Evolutionary conservation across 345 rosid genomes (phyloP).

Genomic region (Combretum micranthum): DNA sequence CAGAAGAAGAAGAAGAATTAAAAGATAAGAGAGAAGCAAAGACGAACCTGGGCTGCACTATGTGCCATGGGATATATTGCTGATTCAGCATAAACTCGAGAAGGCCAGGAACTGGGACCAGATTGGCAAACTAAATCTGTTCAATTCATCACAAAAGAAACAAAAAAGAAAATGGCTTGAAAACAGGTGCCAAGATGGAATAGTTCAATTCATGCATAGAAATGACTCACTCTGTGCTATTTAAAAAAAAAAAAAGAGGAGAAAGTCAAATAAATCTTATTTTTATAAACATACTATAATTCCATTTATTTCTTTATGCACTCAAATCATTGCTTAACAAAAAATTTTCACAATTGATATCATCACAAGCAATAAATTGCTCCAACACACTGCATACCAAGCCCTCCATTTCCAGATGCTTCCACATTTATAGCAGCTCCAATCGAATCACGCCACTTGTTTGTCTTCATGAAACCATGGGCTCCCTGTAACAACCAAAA

Average conservation of each 20-base stretch:
- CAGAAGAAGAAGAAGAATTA: too few relatives aligned
- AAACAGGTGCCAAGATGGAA: slow-evolving; percentile 1
- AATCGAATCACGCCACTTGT: slow-evolving; percentile 75
- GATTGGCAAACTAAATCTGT: slow-evolving; percentile 98
- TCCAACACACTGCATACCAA: slow-evolving; percentile 34
- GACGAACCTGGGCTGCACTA: slow-evolving; percentile 92
- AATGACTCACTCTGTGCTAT: not conserved
- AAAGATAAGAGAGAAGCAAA: slow-evolving; percentile 5
- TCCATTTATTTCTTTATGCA: too few relatives aligned
- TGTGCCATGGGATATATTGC: slow-evolving; percentile 90
- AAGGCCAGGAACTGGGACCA: slow-evolving; percentile 96
- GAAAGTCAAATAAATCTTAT: slow-evolving; percentile 1
- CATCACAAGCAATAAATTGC: too few relatives aligned
- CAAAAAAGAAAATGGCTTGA: not conserved
- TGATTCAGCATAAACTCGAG: slow-evolving; percentile 74
- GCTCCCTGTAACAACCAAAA: slow-evolving; percentile 63
- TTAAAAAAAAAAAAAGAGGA: not conserved
- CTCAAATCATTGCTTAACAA: too few relatives aligned
- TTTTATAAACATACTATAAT: too few relatives aligned
- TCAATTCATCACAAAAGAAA: slow-evolving; percentile 4
- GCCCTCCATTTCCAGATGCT: slow-evolving; percentile 95
- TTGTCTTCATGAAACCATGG: slow-evolving; percentile 86
- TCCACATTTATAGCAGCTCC: slow-evolving; percentile 93
- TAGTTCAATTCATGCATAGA: not conserved
- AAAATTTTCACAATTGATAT: too few relatives aligned